Percentiles rank a stretch among this genome's conserved stretches.
These are phyloP conservation scores for Quercus lobata DNA, from an alignment of 331 rosid species.

Conservation along the genomic window DNA sequence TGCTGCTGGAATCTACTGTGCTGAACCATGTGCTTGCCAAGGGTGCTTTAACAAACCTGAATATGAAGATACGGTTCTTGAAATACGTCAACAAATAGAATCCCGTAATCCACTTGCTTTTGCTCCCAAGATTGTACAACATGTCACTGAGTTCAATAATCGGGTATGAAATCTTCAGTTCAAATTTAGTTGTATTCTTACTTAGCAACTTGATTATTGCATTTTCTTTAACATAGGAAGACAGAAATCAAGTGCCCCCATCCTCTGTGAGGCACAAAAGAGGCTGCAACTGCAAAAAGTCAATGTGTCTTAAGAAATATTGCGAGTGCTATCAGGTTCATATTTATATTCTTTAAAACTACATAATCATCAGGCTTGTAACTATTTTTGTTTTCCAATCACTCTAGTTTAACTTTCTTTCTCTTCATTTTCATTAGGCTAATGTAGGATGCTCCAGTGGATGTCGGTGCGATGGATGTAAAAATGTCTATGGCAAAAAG, in stretches of 20 bases:
- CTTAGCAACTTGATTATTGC: constrained; percentile 12
- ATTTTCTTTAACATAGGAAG: constrained; percentile 37
- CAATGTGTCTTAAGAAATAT: constrained; percentile 67
- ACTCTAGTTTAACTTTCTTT: constrained; percentile 5
- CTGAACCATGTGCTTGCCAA: constrained; percentile 53
- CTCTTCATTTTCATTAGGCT: constrained; percentile 32
- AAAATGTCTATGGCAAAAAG: constrained; percentile 55
- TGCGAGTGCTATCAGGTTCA: constrained; percentile 82
- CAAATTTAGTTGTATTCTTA: not conserved
- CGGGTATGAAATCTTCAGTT: constrained; percentile 24
- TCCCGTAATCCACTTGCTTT: constrained; percentile 68
- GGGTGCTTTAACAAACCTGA: constrained; percentile 58
- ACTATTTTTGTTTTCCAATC: not conserved
- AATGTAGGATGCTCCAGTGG: constrained; percentile 67
- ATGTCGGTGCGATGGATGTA: constrained; percentile 72
- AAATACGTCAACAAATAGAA: constrained; percentile 37
- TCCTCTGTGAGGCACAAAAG: constrained; percentile 64
- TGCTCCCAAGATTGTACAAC: constrained; percentile 53
- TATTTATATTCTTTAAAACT: not conserved
- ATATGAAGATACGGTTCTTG: constrained; percentile 33
- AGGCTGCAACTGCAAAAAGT: constrained; percentile 81
- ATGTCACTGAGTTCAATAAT: constrained; percentile 28
- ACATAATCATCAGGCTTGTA: not conserved
- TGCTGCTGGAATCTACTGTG: constrained; percentile 57
- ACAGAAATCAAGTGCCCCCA: constrained; percentile 38